These are phyloP conservation scores for Wickerhamiella bombiphila DNA, from an alignment of 805 yeast genomes.

Conservation along the genomic window DNA sequence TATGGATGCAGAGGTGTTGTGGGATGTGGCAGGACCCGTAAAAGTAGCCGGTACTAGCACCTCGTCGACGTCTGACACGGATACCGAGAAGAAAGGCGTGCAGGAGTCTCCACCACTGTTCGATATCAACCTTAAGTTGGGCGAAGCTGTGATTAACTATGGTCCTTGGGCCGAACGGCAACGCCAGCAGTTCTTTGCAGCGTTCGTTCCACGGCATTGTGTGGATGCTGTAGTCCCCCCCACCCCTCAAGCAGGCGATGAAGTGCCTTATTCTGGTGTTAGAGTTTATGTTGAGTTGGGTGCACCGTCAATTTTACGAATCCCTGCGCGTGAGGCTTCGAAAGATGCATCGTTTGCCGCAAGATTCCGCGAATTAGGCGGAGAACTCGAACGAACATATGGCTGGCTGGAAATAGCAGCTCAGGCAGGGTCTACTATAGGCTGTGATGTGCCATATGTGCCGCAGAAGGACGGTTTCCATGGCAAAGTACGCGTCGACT, in stretches of 20 bases:
- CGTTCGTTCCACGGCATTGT: slow-evolving; percentile 44
- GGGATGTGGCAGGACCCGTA: slow-evolving; percentile 57
- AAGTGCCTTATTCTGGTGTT: slow-evolving; percentile 27
- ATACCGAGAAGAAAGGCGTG: background rate
- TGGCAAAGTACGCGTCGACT: slow-evolving; percentile 31
- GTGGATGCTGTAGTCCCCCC: slow-evolving; percentile 37
- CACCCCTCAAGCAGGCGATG: slow-evolving; percentile 34
- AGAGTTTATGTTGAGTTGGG: slow-evolving; percentile 35
- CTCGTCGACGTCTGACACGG: background rate
- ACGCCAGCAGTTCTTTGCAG: slow-evolving; percentile 43
- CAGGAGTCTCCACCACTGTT: slow-evolving; percentile 8
- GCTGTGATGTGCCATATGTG: slow-evolving; percentile 23
- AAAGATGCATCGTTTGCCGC: slow-evolving; percentile 34
- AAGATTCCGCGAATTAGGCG: slow-evolving; percentile 6
- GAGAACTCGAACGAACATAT: slow-evolving; percentile 39
- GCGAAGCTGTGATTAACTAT: slow-evolving; percentile 54
- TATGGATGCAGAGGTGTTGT: slow-evolving; percentile 44
- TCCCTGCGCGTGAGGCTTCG: slow-evolving; percentile 76
- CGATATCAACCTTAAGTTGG: slow-evolving; percentile 46
- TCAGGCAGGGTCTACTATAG: slow-evolving; percentile 36
- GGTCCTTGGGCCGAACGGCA: slow-evolving; percentile 97
- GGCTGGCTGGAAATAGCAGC: slow-evolving; percentile 83
- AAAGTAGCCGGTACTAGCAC: background rate
- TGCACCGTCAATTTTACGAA: slow-evolving; percentile 53
- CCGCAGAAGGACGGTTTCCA: slow-evolving; percentile 40